These are phyloP conservation scores for Fusarium gaditjirri DNA, from an alignment of 2,329 filamentous ascomycete species.

Conservation along the genomic window DNA sequence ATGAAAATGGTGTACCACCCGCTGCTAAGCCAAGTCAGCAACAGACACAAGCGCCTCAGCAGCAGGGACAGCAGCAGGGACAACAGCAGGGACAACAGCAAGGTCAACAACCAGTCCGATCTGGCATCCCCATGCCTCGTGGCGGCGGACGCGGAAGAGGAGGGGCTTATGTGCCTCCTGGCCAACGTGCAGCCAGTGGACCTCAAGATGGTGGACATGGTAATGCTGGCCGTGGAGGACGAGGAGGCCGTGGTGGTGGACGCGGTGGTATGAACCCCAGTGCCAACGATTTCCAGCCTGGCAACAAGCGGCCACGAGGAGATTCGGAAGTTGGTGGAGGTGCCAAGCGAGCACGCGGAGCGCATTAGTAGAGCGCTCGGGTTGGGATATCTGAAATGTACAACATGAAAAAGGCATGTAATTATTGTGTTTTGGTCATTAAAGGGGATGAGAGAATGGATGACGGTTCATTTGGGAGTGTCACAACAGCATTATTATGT, in stretches of 20 bases:
- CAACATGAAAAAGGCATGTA: constrained; percentile 40
- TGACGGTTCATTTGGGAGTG: constrained; percentile 20
- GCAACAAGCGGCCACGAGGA: constrained; percentile 67
- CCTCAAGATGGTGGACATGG: constrained; percentile 49
- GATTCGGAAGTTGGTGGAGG: constrained; percentile 58
- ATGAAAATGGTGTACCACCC: constrained; percentile 24
- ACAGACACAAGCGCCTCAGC: constrained; percentile 31
- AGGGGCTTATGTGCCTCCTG: constrained; percentile 52
- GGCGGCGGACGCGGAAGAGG: constrained; percentile 55
- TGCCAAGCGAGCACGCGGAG: constrained; percentile 56
- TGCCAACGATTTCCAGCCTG: constrained; percentile 67
- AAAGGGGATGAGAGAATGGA: constrained; percentile 26
- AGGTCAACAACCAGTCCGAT: constrained; percentile 42
- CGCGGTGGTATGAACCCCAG: constrained; percentile 60
- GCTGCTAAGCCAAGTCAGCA: constrained; percentile 29
- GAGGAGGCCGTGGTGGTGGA: constrained; percentile 58
- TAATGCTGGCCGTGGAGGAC: constrained; percentile 48
- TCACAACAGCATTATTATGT: constrained; percentile 30
- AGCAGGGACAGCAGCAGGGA: background rate
- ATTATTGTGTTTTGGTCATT: constrained; percentile 31
- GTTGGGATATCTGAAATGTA: constrained; percentile 31
- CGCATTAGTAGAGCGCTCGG: constrained; percentile 45
- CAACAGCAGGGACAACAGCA: constrained; percentile 23
- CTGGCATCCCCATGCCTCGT: constrained; percentile 56
- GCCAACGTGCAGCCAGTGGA: constrained; percentile 51